Evolutionary conservation across 1,139 yeast species (phyloP).

Genomic region (Yarrowia galli): DNA sequence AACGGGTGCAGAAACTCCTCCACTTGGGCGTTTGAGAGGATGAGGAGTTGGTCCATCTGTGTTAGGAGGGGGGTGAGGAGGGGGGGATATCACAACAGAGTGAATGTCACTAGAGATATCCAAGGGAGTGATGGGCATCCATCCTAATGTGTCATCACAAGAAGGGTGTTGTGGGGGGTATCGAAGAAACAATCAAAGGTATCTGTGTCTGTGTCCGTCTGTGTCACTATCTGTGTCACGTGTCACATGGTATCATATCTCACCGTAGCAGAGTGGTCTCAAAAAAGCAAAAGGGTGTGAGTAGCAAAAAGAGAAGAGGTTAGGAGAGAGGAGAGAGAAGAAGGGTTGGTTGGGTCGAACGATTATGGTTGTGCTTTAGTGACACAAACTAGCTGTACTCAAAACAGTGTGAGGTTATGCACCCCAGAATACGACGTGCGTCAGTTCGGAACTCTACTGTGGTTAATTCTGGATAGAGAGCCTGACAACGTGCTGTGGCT

Average conservation of each 20-base stretch:
- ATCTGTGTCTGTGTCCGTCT: not conserved
- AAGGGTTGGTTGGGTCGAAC: not conserved
- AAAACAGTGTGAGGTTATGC: not conserved
- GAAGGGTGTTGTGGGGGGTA: not conserved
- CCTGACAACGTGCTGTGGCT: not conserved
- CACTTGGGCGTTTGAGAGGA: slow-evolving; percentile 30
- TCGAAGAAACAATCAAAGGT: too few species aligned
- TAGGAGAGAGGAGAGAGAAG: not conserved
- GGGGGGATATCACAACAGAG: not conserved
- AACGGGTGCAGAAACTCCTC: slow-evolving; percentile 30
- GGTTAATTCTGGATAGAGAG: not conserved
- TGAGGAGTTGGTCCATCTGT: slow-evolving; percentile 37
- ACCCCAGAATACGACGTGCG: not conserved
- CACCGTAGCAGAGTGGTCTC: slow-evolving; percentile 32
- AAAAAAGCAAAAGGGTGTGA: slow-evolving; percentile 14
- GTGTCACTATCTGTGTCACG: not conserved
- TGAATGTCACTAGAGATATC: too few species aligned
- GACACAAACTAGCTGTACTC: not conserved
- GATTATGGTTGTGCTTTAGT: not conserved
- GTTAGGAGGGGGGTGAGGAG: not conserved
- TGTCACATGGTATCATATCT: not conserved
- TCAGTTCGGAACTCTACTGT: not conserved
- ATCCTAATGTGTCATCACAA: not conserved
- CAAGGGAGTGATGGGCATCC: too few species aligned
- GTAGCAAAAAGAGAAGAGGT: not conserved